These are phyloP conservation scores for Trichophyton mentagrophytes DNA, from an alignment of 2,329 filamentous ascomycete genomes.

Conservation along the genomic window DNA sequence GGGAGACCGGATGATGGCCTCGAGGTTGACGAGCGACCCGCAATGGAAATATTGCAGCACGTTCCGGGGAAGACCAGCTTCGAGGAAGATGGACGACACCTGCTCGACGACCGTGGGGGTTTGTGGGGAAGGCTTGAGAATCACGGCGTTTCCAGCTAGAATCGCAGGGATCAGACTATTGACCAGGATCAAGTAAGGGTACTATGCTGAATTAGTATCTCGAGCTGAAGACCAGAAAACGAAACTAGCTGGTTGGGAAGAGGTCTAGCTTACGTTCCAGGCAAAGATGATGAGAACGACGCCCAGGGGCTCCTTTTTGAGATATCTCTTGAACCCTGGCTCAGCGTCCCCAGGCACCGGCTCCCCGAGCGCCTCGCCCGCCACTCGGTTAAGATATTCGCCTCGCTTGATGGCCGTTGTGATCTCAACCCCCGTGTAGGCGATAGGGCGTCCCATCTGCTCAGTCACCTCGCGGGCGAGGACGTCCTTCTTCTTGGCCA, in stretches of 20 bases:
- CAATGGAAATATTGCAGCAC: constrained; percentile 90
- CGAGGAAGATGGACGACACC: constrained; percentile 58
- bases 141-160: constrained; percentile 77
- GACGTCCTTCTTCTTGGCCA: constrained; percentile 61
- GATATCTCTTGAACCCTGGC: constrained; percentile 78
- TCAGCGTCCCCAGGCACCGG: constrained; percentile 65
- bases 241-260: neutral
- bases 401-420: constrained; percentile 72
- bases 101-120: constrained; percentile 87
- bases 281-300: constrained; percentile 83
- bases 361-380: constrained; percentile 56
- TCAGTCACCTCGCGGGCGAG: constrained; percentile 75
- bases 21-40: constrained; percentile 63
- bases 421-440: constrained; percentile 73
- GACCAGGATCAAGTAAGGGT: constrained; percentile 84
- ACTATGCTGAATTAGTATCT: constrained; percentile 42
- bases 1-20: constrained; percentile 64
- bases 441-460: constrained; percentile 90
- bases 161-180: constrained; percentile 90
- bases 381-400: constrained; percentile 76
- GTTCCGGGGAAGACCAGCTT: constrained; percentile 68
- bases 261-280: constrained; percentile 67
- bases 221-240: neutral
- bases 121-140: constrained; percentile 89
- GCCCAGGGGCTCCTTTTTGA: constrained; percentile 76